A percentile compares a stretch with the other conserved stretches of the same genome.
Evolutionary conservation across 2,329 filamentous ascomycete genomes (phyloP).

Genomic region (Penicillium sp.): DNA sequence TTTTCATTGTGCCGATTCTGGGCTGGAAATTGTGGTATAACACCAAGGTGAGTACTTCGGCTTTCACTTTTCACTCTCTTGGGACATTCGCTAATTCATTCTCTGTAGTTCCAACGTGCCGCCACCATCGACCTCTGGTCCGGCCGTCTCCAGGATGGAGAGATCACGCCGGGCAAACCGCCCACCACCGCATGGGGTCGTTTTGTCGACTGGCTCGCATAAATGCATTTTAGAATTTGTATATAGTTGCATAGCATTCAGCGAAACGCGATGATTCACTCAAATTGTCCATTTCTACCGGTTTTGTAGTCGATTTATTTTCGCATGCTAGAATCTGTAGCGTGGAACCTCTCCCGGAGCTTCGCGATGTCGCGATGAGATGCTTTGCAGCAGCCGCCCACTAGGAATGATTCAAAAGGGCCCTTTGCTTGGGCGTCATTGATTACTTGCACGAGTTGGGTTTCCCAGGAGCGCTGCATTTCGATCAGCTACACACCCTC

Average conservation of each 20-base stretch:
- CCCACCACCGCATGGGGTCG: conserved; percentile 20
- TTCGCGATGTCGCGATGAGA: conserved; percentile 35
- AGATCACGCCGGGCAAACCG: conserved; percentile 20
- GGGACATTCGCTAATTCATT: conserved; percentile 4
- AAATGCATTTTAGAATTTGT: conserved; percentile 12
- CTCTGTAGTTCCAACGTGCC: conserved; percentile 23
- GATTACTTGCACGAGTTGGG: conserved; percentile 34
- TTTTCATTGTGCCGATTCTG: conserved; percentile 42
- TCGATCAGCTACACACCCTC: conserved; percentile 10
- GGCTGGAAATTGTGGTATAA: conserved; percentile 40
- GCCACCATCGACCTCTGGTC: conserved; percentile 31
- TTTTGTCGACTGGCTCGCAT: conserved; percentile 27
- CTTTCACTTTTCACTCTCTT: not conserved
- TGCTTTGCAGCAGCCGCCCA: conserved; percentile 48
- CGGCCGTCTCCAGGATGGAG: conserved; percentile 30
- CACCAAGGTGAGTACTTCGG: conserved; percentile 34
- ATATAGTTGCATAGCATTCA: conserved; percentile 18
- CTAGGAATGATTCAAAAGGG: conserved; percentile 32
- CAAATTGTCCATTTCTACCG: conserved; percentile 1
- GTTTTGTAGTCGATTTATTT: conserved; percentile 7
- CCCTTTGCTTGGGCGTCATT: conserved; percentile 26
- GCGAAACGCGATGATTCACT: conserved; percentile 13
- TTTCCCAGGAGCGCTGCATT: conserved; percentile 34
- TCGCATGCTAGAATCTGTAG: not conserved
- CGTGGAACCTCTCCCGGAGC: conserved; percentile 22